phyloP scores from a whole-genome alignment of 169 alveolate species.

The Eimeria sp. region DNA sequence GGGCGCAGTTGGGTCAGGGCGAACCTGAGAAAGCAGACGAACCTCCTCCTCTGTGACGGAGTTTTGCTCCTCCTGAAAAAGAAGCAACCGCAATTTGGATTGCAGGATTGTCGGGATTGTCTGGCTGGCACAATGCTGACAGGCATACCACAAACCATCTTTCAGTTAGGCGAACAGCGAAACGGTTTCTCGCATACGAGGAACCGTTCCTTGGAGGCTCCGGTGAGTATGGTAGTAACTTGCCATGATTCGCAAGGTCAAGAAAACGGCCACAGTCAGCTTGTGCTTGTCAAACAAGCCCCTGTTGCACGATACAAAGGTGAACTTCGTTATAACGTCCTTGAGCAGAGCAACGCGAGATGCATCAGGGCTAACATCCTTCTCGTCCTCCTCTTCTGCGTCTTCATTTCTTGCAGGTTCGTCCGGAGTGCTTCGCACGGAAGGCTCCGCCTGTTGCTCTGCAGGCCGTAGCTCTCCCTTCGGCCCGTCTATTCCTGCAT shows the following conservation, averaged over 20 bases:
- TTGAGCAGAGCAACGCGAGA: constrained; percentile 90
- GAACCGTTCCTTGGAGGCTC: constrained; percentile 64
- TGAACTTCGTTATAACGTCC: constrained; percentile 94
- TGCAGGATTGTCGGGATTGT: neutral
- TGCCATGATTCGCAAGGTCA: constrained; percentile 93
- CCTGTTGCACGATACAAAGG: constrained; percentile 94
- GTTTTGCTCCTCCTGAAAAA: constrained; percentile 73
- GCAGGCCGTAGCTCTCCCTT: neutral
- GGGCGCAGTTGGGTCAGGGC: constrained; percentile 93
- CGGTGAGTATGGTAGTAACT: constrained; percentile 75
- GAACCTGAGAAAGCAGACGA: constrained; percentile 92
- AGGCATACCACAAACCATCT: neutral
- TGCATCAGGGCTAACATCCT: constrained; percentile 48
- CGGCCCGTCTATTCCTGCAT: neutral
- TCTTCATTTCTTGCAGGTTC: neutral
- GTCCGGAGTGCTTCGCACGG: constrained; percentile 11
- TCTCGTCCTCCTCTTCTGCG: constrained; percentile 22
- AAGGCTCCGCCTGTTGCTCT: neutral
- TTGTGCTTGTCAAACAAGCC: constrained; percentile 97
- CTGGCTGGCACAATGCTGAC: too few species aligned
- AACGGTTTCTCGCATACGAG: neutral
- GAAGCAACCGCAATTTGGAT: neutral
- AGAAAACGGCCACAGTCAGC: constrained; percentile 96
- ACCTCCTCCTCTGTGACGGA: constrained; percentile 88
- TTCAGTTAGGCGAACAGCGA: neutral